Base-by-base conservation (phyloP, 306 rosid genomes). In the Prunus salicina region DNA sequence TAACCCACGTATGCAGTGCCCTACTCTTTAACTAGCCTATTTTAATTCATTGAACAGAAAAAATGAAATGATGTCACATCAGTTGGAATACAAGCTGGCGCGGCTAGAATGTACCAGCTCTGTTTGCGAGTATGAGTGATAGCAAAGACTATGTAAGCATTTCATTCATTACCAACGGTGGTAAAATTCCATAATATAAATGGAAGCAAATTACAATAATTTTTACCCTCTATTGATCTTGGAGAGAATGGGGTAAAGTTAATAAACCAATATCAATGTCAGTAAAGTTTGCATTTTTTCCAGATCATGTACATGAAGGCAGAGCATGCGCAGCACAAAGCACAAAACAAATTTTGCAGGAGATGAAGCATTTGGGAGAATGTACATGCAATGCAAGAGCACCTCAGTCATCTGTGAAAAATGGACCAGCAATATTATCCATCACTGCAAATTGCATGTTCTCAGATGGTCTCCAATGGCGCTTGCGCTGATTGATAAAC, bases 401-500 rank as follows among this genome's bases (percentile, higher is more conserved):
- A 75, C 74, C 81, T 82, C 81, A 79, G 65, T 78, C 88, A 46
- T 89, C 91, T 24, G 85, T 38, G 77, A 80, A 84, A 76, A 90
- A 84, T 49, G 82, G 69, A 41, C 93, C 95, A 4, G 83, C 76
- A 28, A 88, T 80, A 67, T 83, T 84, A 78, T 91, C 96, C 96
- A 88, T 85, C 55, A 84, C 83, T 27, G 92, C 89, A 43, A 92
- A 92, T 51, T 87, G 93, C 93, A 84, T 85, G 80, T 82, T 89
- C 86, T 92, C 97, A 0, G 96, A 87, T 55, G 98, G 98, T 80
- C 91, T 90, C 98, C 98, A 94, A 71, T 94, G 98, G 2, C 97
- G 96, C 80, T 94, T 94, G 57, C 98, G 86, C 79, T 94, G 98
- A 80, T 94, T 94, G 43, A 94, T 94, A 79, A 94, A 94, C 98